These are phyloP conservation scores for Seminavis robusta DNA, from an alignment of 108 stramenopile species.

Conservation along the genomic window DNA sequence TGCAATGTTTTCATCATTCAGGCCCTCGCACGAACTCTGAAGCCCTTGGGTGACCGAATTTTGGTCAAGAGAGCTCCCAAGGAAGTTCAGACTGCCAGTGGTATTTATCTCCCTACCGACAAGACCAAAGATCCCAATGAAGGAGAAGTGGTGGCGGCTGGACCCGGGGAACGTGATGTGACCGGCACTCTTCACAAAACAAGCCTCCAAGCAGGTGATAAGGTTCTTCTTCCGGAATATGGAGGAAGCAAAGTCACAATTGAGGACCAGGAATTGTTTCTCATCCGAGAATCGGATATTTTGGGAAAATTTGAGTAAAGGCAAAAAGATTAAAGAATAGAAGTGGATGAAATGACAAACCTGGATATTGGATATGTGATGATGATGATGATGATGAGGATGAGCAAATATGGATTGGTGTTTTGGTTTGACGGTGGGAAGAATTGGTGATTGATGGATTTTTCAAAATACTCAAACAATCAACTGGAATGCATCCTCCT, in stretches of 20 bases:
- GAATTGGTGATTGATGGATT: too few species aligned
- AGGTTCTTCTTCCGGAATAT: slow-evolving; percentile 94
- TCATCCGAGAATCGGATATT: slow-evolving; percentile 95
- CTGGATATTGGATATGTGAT: too few species aligned
- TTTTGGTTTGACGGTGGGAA: too few species aligned
- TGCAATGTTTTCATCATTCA: slow-evolving; percentile 4
- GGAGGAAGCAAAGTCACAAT: slow-evolving; percentile 90
- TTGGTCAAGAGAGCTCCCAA: slow-evolving; percentile 87
- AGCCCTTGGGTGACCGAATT: slow-evolving; percentile 96
- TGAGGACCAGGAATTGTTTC: slow-evolving; percentile 86
- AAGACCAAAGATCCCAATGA: slow-evolving; percentile 92
- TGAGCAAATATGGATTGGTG: too few species aligned
- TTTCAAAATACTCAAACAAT: too few species aligned
- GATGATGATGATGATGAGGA: too few species aligned
- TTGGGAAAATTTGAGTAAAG: slow-evolving; percentile 95
- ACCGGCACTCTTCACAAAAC: slow-evolving; percentile 68
- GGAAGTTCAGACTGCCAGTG: slow-evolving; percentile 89
- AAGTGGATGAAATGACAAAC: too few species aligned
- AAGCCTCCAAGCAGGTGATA: slow-evolving; percentile 76
- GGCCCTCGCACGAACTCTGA: slow-evolving; percentile 62
- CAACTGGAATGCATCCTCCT: too few species aligned
- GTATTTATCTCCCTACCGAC: slow-evolving; percentile 92
- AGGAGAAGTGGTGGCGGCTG: slow-evolving; percentile 94
- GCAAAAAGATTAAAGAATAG: too few species aligned
- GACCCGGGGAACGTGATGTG: slow-evolving; percentile 88